Percentiles rank a stretch among this genome's conserved stretches.
These are phyloP conservation scores for Malassezia cuniculi DNA, from an alignment of 1,284 basidiomycete species.

Conservation along the genomic window DNA sequence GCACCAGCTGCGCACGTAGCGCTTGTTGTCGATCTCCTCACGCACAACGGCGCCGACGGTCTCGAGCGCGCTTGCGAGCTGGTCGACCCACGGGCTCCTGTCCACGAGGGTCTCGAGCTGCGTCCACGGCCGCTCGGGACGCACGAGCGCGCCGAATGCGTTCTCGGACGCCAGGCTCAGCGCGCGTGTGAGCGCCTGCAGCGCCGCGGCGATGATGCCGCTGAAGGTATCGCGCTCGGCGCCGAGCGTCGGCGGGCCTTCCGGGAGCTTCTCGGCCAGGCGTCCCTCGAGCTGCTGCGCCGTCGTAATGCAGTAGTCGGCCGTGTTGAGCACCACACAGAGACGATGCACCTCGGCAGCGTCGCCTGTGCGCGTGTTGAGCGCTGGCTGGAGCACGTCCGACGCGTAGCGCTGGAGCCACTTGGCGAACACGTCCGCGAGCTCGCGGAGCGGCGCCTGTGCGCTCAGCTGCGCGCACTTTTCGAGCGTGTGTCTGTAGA, in stretches of 20 bases:
- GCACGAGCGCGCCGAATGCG: conserved; percentile 34
- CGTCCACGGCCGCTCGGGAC: conserved; percentile 28
- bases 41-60: conserved; percentile 35
- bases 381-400: conserved; percentile 57
- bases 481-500: conserved; percentile 87
- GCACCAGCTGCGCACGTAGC: conserved; percentile 39
- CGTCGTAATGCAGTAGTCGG: conserved; percentile 90
- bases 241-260: conserved; percentile 58
- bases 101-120: conserved; percentile 16
- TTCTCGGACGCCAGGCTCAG: conserved; percentile 29
- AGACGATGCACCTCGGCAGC: conserved; percentile 25
- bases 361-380: conserved; percentile 48
- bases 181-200: conserved; percentile 26
- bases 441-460: conserved; percentile 31
- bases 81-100: conserved; percentile 30
- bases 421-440: conserved; percentile 57
- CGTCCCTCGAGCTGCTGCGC: conserved; percentile 85
- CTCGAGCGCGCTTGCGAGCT: conserved; percentile 32
- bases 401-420: conserved; percentile 85
- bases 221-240: conserved; percentile 69
- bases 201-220: conserved; percentile 24
- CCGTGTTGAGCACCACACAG: conserved; percentile 74
- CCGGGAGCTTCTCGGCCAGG: conserved; percentile 65
- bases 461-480: conserved; percentile 61
- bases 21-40: conserved; percentile 40